Conservation (phyloP, 164 flowering plant genomes). For the Dillenia turbinata region DNA sequence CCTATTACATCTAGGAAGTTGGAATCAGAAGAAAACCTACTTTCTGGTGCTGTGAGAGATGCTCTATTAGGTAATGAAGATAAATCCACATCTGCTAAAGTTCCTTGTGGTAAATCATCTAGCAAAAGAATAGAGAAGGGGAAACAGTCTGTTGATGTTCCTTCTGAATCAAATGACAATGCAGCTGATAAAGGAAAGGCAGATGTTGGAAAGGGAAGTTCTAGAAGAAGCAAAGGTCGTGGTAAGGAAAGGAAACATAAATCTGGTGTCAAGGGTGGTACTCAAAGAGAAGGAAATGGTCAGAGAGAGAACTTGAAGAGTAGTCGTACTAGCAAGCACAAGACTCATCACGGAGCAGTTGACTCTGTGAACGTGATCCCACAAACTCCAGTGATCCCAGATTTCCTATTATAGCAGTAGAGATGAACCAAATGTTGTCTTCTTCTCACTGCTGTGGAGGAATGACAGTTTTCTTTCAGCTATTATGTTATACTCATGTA, state of each 20-base stretch:
- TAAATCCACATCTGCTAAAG: slow-evolving; percentile 24
- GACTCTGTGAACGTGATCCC: slow-evolving; percentile 28
- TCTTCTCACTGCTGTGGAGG: slow-evolving; percentile 3
- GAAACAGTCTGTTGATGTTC: slow-evolving; percentile 18
- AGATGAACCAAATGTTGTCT: neutral
- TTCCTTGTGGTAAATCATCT: slow-evolving; percentile 26
- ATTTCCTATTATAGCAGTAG: slow-evolving; percentile 64
- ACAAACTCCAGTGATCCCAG: slow-evolving; percentile 65
- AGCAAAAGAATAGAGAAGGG: slow-evolving; percentile 50
- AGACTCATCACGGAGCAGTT: slow-evolving; percentile 49
- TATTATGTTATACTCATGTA: too few species aligned
- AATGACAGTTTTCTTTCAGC: neutral
- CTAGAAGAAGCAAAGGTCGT: slow-evolving; percentile 46
- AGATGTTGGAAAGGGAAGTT: slow-evolving; percentile 28
- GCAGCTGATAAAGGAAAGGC: slow-evolving; percentile 22
- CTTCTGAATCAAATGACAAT: slow-evolving; percentile 27
- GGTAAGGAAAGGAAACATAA: slow-evolving; percentile 52
- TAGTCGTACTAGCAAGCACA: slow-evolving; percentile 49
- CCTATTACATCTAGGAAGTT: slow-evolving; percentile 18
- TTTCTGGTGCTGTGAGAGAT: slow-evolving; percentile 76
- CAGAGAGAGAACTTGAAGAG: slow-evolving; percentile 42
- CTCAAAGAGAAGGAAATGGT: slow-evolving; percentile 29
- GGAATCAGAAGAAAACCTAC: slow-evolving; percentile 34
- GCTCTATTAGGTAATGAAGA: slow-evolving; percentile 53
- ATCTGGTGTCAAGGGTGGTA: slow-evolving; percentile 30